These are phyloP conservation scores for Phlebopus sp. DNA, from an alignment of 1,284 basidiomycete genomes.

Conservation along the genomic window DNA sequence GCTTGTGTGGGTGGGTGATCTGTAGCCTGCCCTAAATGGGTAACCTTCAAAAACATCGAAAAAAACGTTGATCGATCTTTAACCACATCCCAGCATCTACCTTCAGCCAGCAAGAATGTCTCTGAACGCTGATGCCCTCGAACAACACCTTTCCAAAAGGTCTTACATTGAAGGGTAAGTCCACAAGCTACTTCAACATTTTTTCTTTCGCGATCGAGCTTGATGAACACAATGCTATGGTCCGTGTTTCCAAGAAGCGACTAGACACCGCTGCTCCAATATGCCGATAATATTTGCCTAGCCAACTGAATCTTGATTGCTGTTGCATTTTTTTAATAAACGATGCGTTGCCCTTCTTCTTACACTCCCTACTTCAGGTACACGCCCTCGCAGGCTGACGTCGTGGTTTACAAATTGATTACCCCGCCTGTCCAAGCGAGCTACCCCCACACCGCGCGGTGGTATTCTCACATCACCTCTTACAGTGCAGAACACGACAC, in stretches of 20 bases:
- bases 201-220: slow-evolving; percentile 26
- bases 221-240: slow-evolving; percentile 89
- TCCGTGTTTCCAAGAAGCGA: slow-evolving; percentile 99
- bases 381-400: slow-evolving; percentile 95
- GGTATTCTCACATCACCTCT: slow-evolving; percentile 94
- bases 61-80: slow-evolving; percentile 26
- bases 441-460: slow-evolving; percentile 83
- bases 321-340: slow-evolving; percentile 15
- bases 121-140: slow-evolving; percentile 73
- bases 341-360: slow-evolving; percentile 12
- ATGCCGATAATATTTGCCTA: slow-evolving; percentile 82
- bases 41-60: slow-evolving; percentile 3
- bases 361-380: slow-evolving; percentile 54
- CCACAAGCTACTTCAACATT: slow-evolving; percentile 2
- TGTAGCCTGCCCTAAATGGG: no score
- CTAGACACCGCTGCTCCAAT: slow-evolving; percentile 88
- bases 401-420: slow-evolving; percentile 86
- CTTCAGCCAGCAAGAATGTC: slow-evolving; percentile 52
- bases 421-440: slow-evolving; percentile 61
- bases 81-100: slow-evolving; percentile 21
- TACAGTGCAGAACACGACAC: slow-evolving; percentile 76
- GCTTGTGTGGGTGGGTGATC: no score
- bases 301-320: slow-evolving; percentile 70
- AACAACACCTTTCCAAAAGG: slow-evolving; percentile 79
- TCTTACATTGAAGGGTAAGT: slow-evolving; percentile 94